Evolutionary conservation across 2,329 filamentous ascomycete species (phyloP).

Genomic region (Sporothrix inflata): DNA sequence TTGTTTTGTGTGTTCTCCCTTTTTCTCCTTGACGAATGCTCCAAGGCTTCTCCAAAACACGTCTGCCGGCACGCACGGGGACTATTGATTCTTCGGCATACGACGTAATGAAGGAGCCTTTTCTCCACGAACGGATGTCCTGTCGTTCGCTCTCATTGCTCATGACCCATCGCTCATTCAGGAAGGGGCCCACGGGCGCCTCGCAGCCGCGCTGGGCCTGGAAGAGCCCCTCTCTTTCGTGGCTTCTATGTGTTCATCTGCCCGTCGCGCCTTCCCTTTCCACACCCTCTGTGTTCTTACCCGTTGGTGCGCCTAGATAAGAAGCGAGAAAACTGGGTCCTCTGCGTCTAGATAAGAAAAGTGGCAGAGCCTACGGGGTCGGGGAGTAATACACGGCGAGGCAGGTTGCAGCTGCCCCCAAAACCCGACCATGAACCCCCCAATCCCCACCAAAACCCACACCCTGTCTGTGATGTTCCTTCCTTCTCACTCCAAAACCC

Average conservation of each 20-base stretch:
- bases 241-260: too few relatives aligned
- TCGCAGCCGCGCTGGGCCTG: constrained; percentile 4
- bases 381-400: too few relatives aligned
- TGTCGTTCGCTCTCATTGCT: neutral
- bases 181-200: neutral
- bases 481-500: neutral
- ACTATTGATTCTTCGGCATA: neutral
- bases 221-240: neutral
- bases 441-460: neutral
- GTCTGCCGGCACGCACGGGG: neutral
- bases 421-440: too few relatives aligned
- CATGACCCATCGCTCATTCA: neutral
- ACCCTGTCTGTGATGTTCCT: neutral
- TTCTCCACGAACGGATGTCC: neutral
- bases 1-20: neutral
- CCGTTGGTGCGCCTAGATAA: constrained; percentile 14
- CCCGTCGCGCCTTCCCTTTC: neutral
- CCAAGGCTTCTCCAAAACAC: neutral
- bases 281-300: neutral
- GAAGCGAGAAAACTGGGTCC: neutral
- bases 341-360: constrained; percentile 17
- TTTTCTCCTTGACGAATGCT: neutral
- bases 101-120: neutral
- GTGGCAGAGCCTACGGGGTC: neutral
- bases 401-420: too few relatives aligned